Conservation (phyloP, 441 rosid genomes). For the Codiaeum variegatum region DNA sequence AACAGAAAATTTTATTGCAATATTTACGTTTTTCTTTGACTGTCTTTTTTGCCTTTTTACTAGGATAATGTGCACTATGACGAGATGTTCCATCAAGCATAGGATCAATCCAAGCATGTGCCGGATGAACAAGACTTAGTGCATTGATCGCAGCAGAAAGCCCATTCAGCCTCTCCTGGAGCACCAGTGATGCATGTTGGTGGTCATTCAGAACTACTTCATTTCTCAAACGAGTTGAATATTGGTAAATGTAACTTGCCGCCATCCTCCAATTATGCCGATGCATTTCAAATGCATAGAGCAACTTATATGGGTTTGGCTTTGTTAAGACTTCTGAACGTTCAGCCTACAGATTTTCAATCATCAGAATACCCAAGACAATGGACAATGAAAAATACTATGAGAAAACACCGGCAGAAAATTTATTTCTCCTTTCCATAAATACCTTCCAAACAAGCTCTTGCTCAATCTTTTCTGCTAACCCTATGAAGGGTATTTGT, state of each 20-base stretch:
- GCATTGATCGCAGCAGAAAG: conserved; percentile 94
- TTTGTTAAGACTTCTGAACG: conserved; percentile 69
- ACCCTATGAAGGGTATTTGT: conserved; percentile 83
- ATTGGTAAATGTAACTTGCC: conserved; percentile 79
- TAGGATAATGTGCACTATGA: conserved; percentile 46
- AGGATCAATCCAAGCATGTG: conserved; percentile 88
- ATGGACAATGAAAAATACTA: conserved; percentile 12
- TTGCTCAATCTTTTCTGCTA: conserved; percentile 82
- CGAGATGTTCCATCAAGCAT: conserved; percentile 38
- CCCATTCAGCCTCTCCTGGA: conserved; percentile 88
- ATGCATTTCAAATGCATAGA: conserved; percentile 93
- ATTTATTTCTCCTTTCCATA: conserved; percentile 16
- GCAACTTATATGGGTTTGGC: conserved; percentile 87
- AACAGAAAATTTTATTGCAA: conserved; percentile 10
- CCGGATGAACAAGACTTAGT: conserved; percentile 74
- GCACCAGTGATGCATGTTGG: conserved; percentile 47
- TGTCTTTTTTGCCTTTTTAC: conserved; percentile 68
- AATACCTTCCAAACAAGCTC: conserved; percentile 98
- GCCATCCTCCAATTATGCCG: conserved; percentile 94
- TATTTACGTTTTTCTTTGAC: conserved; percentile 53
- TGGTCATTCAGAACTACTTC: conserved; percentile 56
- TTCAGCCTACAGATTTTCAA: conserved; percentile 63
- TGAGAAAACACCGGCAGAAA: conserved; percentile 15
- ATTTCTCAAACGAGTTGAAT: conserved; percentile 67
- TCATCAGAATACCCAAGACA: conserved; percentile 17